Base-by-base conservation (phyloP, 1,139 yeast genomes). In the Saccharomyces hybrid region DNA sequence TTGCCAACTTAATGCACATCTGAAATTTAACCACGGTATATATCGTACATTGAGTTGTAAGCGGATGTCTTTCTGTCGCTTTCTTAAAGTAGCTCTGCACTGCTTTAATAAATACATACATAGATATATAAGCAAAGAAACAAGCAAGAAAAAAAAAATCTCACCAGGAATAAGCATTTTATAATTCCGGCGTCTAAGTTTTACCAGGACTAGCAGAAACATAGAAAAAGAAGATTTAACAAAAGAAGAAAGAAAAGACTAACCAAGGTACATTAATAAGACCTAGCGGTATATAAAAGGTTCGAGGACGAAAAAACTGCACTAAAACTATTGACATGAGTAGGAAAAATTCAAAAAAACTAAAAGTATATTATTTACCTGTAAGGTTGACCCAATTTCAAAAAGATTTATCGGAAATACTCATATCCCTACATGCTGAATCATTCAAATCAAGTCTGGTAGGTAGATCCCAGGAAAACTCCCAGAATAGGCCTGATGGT, bases 341-440 rank as follows among this genome's bases (percentile, higher is more conserved):
- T 38, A 38, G 44, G 24, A 38, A 38, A 38, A 38, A 11, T 19
- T 26, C 55, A n/a, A 55, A 49, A 28, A 48, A 54, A 12, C 47
- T 54, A 26, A 56, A 71, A 8, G 73, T 80, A 1, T 78, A 74
- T 61, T 76, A 78, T 61, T 67, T 85, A 16, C 88, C 90, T 1
- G 76, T 84, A 0, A 73, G 76, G 1, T 73, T 82, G 51, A 78
- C 88, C 0, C 65, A 74, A 2, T 69, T 83, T 11, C 93, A 86
- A 63, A 71, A 69, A 50, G 86, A 83, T 57, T 66, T 84, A 51
- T 69, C 75, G 14, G 87, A 83, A 58, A 71, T 82, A 47, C 67
- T 82, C 49, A 61, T 84, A 1, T 76, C 78, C 31, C 69, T 84
- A 26, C 85, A 84, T 61, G 73, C 74, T 21, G 70, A 74, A 1